These are phyloP conservation scores for Salix brachista DNA, from an alignment of 345 rosid genomes.

Conservation along the genomic window DNA sequence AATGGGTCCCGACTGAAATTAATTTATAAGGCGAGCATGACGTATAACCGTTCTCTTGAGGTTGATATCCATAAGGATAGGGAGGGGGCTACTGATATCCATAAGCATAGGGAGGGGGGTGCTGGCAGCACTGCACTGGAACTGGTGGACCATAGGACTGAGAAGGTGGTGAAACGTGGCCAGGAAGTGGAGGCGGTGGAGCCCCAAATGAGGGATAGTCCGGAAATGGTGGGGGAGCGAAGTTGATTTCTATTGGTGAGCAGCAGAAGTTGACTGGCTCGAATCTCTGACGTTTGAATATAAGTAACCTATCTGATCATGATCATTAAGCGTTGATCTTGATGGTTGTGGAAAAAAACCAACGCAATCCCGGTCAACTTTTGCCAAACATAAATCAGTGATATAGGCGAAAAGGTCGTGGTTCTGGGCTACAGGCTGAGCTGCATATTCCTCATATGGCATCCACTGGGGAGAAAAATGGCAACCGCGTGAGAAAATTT, in stretches of 20 bases:
- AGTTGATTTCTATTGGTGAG: constrained; percentile 1
- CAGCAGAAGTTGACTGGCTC: constrained; percentile 18
- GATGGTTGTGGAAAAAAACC: constrained; percentile 45
- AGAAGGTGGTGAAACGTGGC: constrained; percentile 8
- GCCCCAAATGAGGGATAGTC: constrained; percentile 19
- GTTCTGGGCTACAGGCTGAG: constrained; percentile 56
- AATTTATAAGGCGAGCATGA: neutral
- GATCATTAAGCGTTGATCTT: constrained; percentile 25
- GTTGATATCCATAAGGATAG: constrained; percentile 11
- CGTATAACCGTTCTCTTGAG: constrained; percentile 10
- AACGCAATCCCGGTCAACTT: constrained; percentile 38
- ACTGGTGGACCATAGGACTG: constrained; percentile 26
- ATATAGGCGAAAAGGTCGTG: constrained; percentile 43
- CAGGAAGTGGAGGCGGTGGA: constrained; percentile 20
- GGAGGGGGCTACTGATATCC: constrained; percentile 19
- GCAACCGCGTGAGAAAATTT: neutral
- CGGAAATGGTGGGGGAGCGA: constrained; percentile 14
- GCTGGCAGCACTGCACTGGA: constrained; percentile 32
- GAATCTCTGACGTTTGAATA: constrained; percentile 43
- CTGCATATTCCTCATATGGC: constrained; percentile 65
- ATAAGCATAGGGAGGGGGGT: constrained; percentile 20
- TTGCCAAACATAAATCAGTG: constrained; percentile 43
- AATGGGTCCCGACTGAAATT: constrained; percentile 6
- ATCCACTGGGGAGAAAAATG: constrained; percentile 51
- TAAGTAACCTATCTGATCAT: constrained; percentile 33